Conservation (phyloP, 345 rosid genomes). For the Excoecaria agallocha region DNA sequence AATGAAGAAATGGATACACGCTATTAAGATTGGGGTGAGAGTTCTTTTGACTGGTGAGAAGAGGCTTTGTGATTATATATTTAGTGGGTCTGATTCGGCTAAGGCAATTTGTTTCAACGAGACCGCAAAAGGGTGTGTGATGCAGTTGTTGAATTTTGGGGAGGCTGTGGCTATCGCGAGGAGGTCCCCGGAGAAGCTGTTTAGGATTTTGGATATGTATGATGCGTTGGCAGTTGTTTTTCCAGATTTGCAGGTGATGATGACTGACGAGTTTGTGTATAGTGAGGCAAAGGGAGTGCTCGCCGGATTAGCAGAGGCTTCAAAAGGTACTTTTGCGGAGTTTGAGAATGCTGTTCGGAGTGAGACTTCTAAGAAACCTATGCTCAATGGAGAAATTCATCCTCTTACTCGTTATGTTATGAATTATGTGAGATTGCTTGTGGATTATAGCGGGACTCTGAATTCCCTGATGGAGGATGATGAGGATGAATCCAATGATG, state of each 20-base stretch:
- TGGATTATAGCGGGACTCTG: constrained; percentile 62
- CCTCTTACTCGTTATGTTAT: constrained; percentile 90
- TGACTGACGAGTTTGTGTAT: constrained; percentile 51
- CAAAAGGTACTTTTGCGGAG: constrained; percentile 79
- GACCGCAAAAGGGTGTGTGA: constrained; percentile 74
- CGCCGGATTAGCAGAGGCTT: constrained; percentile 64
- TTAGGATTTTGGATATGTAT: constrained; percentile 93
- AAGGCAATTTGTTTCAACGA: constrained; percentile 82
- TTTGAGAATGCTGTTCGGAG: constrained; percentile 79
- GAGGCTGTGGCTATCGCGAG: constrained; percentile 84
- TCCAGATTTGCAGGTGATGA: constrained; percentile 55
- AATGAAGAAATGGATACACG: constrained; percentile 97
- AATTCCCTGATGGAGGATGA: constrained; percentile 57
- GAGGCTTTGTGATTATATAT: constrained; percentile 74
- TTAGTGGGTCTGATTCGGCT: constrained; percentile 49
- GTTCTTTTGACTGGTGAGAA: constrained; percentile 78
- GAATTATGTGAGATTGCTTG: constrained; percentile 88
- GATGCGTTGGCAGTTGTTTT: constrained; percentile 66
- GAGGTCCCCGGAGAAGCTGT: constrained; percentile 88
- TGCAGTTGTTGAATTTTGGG: constrained; percentile 87
- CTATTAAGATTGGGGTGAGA: constrained; percentile 65
- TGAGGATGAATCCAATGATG: constrained; percentile 43
- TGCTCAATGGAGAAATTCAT: constrained; percentile 86
- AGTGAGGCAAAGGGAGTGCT: constrained; percentile 70
- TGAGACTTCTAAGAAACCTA: constrained; percentile 77